A percentile compares a stretch with the other conserved stretches of the same genome.
phyloP scores from a whole-genome alignment of 2,329 filamentous ascomycete genomes.

The Coniochaeta prunicola region DNA sequence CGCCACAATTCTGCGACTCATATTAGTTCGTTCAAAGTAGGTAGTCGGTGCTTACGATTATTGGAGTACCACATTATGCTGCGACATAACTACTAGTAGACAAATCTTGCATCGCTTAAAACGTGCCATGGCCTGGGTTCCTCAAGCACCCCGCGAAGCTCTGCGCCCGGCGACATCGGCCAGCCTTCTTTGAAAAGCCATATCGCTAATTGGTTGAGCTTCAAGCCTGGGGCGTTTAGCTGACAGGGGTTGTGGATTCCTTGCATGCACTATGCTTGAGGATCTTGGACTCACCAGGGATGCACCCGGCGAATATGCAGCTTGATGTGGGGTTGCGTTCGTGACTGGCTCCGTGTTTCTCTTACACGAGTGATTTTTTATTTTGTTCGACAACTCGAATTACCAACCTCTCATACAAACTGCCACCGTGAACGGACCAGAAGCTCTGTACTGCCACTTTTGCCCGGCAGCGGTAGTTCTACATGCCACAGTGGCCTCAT shows the following conservation, averaged over 20 bases:
- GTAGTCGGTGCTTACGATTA: background rate
- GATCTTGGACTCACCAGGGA: slow-evolving; percentile 14
- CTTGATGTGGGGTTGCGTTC: slow-evolving; percentile 16
- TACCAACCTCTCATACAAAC: background rate
- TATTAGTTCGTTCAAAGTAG: too few relatives aligned
- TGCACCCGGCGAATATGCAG: slow-evolving; percentile 12
- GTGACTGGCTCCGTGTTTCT: slow-evolving; percentile 6
- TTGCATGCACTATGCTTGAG: slow-evolving; percentile 18
- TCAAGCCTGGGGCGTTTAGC: background rate
- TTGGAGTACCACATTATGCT: background rate
- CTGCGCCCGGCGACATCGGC: slow-evolving; percentile 9
- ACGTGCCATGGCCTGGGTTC: background rate
- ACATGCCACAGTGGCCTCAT: background rate
- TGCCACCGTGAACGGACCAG: background rate
- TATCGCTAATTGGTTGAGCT: slow-evolving; percentile 14
- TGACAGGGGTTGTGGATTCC: slow-evolving; percentile 15
- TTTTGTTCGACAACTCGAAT: slow-evolving; percentile 2
- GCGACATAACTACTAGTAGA: too few relatives aligned
- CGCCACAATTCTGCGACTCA: background rate
- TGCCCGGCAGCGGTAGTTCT: background rate
- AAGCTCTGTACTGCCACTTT: background rate
- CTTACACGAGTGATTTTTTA: slow-evolving; percentile 10
- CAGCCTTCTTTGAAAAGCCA: slow-evolving; percentile 16
- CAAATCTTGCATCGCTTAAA: too few relatives aligned
- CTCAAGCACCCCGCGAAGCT: background rate